Evolutionary conservation across 1,139 yeast species (phyloP), one percentile per base, ranked within the genome.

Genomic region (Debaryomyces psychrophilus): DNA sequence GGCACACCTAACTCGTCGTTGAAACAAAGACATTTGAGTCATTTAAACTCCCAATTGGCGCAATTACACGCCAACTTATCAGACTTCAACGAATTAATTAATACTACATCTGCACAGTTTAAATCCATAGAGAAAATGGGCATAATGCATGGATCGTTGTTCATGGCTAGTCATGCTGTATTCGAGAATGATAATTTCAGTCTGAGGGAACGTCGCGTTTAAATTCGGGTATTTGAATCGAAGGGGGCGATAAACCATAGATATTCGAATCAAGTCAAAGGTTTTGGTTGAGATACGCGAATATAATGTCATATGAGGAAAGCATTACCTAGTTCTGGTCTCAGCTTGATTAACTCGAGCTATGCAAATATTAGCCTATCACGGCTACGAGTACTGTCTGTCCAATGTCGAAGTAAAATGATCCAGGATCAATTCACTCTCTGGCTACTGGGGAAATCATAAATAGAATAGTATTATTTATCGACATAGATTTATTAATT

Each of bases 141-240:
- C 2, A 73, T 81, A 43, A 68, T 81, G 51, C 89, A 84, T 52
- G 87, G 86, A 1, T 71, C 83, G 18, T 64, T 83, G 52, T 79
- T 83, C 55, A 81, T 82, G 85, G 85, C 86, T 4, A 76, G 83
- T 55, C 83, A 81, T 55, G 72, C 75, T 36, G 83, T 81, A n/a
- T 81, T 81, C 59, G 87, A 80, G 49, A 75, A 74, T 48, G 84
- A 79, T 41, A 62, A 59, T 35, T 63, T 63, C 44, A 46, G 37
- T 22, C 44, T 25, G 44, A 34, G 17, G 3, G 40, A 37, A 14
- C 41, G 36, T 20, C 29, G 36, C n/a, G 40, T 33, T 11, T 41
- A 34, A 35, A 18, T 6, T 4, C 12, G 8, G 15, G 38, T 1
- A n/a, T 23, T 4, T 4, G n/a, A 35, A 14, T 20, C 5, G 18